Conservation (phyloP, 805 yeast genomes). For the Kazachstania africana region DNA sequence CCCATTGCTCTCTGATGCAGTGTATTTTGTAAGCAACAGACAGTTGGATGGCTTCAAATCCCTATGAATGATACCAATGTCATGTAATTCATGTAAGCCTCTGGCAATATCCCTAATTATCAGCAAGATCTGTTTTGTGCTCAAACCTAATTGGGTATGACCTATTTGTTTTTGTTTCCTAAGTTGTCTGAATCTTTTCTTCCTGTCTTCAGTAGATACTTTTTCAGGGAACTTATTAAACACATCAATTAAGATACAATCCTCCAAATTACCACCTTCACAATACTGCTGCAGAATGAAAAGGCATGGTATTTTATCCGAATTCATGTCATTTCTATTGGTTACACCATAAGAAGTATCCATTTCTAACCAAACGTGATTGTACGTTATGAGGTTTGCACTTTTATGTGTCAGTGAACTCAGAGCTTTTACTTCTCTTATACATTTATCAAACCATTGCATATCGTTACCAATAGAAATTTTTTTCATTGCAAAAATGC, state of each 20-base stretch:
- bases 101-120: slow-evolving; percentile 55
- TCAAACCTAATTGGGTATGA: slow-evolving; percentile 27
- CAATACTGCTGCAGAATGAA: slow-evolving; percentile 81
- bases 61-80: slow-evolving; percentile 68
- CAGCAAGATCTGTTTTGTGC: slow-evolving; percentile 50
- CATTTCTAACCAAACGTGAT: slow-evolving; percentile 86
- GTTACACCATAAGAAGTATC: slow-evolving; percentile 33
- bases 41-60: slow-evolving; percentile 88
- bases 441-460: slow-evolving; percentile 53
- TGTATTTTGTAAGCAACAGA: slow-evolving; percentile 32
- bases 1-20: slow-evolving; percentile 10
- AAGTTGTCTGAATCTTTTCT: slow-evolving; percentile 21
- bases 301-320: slow-evolving; percentile 46
- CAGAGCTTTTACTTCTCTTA: slow-evolving; percentile 68
- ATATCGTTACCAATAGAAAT: slow-evolving; percentile 73
- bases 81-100: slow-evolving; percentile 66
- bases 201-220: slow-evolving; percentile 30
- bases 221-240: slow-evolving; percentile 27
- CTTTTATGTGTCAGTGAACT: slow-evolving; percentile 36
- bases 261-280: slow-evolving; percentile 79
- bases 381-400: slow-evolving; percentile 65
- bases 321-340: slow-evolving; percentile 4
- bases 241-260: slow-evolving; percentile 33
- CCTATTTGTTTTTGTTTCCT: slow-evolving; percentile 4
- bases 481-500: slow-evolving; percentile 74